Evolutionary conservation across 345 rosid species (phyloP).

Genomic region (Diplotaxis tenuifolia): DNA sequence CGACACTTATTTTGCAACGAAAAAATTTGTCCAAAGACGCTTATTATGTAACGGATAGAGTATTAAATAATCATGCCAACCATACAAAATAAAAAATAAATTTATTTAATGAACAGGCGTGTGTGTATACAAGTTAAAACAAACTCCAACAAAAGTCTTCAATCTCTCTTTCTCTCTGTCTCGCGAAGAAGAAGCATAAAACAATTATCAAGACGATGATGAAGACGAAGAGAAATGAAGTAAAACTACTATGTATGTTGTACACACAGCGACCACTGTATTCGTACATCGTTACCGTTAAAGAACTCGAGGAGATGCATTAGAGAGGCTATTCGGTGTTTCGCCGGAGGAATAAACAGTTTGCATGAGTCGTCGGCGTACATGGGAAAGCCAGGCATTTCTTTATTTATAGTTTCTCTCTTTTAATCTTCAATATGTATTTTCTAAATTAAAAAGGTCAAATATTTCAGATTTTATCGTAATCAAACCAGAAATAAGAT

Average conservation of each 20-base stretch:
- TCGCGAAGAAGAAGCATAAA: conserved; percentile 3
- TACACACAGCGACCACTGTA: not conserved
- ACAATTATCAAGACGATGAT: not conserved
- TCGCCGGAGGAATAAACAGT: conserved; percentile 22
- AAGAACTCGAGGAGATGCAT: conserved; percentile 4
- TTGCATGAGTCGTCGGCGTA: conserved; percentile 29
- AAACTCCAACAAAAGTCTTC: not conserved
- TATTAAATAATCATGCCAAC: no score
- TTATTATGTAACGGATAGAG: no score
- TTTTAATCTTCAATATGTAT: conserved; percentile 8
- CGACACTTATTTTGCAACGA: no score
- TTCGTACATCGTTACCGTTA: not conserved
- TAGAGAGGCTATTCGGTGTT: conserved; percentile 29
- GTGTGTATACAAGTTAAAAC: not conserved
- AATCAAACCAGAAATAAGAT: conserved; percentile 7
- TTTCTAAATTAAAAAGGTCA: not conserved
- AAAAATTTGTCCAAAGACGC: no score
- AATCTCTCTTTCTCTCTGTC: conserved; percentile 1
- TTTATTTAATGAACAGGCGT: not conserved
- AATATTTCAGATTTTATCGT: not conserved
- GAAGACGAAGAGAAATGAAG: conserved; percentile 26
- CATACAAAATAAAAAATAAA: no score
- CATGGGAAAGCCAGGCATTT: conserved; percentile 41
- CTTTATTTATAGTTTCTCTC: not conserved
- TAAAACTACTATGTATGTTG: not conserved